These are phyloP conservation scores for Chrysochromulina tobinii DNA, from an alignment of 78 protist genomes.

Conservation along the genomic window DNA sequence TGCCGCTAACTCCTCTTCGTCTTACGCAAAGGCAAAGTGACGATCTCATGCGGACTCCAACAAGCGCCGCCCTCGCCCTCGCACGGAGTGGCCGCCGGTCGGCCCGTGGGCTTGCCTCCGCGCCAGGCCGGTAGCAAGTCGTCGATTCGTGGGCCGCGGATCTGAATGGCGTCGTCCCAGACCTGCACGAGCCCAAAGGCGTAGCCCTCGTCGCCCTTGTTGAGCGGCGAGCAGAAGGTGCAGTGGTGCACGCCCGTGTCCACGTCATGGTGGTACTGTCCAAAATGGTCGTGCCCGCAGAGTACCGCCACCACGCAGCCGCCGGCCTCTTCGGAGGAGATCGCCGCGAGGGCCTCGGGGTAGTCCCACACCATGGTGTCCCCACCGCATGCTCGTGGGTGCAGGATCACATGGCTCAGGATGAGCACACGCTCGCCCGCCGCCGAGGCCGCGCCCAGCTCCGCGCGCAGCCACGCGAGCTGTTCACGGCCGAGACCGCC, in stretches of 20 bases:
- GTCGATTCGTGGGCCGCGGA: no score
- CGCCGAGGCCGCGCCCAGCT: neutral
- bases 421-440: constrained; percentile 25
- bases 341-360: neutral
- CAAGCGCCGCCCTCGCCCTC: no score
- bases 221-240: constrained; percentile 9
- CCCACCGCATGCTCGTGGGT: neutral
- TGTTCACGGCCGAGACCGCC: constrained; percentile 32
- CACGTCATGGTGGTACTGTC: neutral
- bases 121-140: no score
- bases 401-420: neutral
- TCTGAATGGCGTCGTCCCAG: no score
- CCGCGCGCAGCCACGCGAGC: constrained; percentile 22
- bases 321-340: neutral
- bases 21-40: no score
- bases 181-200: neutral
- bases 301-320: neutral
- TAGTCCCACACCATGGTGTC: neutral
- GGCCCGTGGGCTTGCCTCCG: no score
- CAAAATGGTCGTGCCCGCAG: constrained; percentile 25
- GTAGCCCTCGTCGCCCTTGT: neutral
- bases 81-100: no score
- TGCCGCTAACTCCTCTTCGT: no score
- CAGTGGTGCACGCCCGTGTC: neutral
- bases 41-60: no score